Evolutionary conservation across 345 rosid genomes (phyloP), one percentile per base, ranked within the genome.

Genomic region (Mallotus nudiflorus): DNA sequence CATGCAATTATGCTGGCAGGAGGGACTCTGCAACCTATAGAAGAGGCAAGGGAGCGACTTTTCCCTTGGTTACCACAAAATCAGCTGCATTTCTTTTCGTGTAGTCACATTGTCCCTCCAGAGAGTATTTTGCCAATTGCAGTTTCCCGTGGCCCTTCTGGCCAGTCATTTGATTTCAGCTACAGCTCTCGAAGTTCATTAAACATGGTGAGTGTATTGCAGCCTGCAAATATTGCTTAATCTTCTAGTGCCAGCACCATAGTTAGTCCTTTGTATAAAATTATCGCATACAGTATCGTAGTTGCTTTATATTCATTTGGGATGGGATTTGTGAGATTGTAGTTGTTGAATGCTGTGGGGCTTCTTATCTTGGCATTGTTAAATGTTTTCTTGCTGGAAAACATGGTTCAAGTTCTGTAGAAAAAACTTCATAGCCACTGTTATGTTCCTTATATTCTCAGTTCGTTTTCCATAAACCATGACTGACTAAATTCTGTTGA

Each of bases 11-110:
- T 94, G 73, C 76, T 91, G 78, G 96, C 96, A 0, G 98, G 98
- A 48, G 98, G 97, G 67, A 94, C 98, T 74, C 85, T 94, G 80
- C 97, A 94, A 77, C 98, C 98, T 58, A 82, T 94, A 57, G 96
- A 91, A 86, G 97, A 90, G 81, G 88, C 96, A 59, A 89, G 95
- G 78, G 97, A 88, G 71, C 82, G 96, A 42, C 97, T 91, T 69
- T 91, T 94, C 78, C 96, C 98, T 19, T 77, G 93, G 89, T 75
- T 94, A 78, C 88, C 89, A 56, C 73, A 70, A 28, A 80, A 85
- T 73, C 84, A 84, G 73, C 80, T 90, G 70, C 87, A 86, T 69
- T 90, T 94, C 84, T 91, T 89, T 78, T 89, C 96, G 39, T 94
- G 98, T 76, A 69, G 86, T 78, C 98, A 94, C 72, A 90, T 94